phyloP scores from a whole-genome alignment of 2,329 filamentous ascomycete genomes.

The Emydomyces testavorans region DNA sequence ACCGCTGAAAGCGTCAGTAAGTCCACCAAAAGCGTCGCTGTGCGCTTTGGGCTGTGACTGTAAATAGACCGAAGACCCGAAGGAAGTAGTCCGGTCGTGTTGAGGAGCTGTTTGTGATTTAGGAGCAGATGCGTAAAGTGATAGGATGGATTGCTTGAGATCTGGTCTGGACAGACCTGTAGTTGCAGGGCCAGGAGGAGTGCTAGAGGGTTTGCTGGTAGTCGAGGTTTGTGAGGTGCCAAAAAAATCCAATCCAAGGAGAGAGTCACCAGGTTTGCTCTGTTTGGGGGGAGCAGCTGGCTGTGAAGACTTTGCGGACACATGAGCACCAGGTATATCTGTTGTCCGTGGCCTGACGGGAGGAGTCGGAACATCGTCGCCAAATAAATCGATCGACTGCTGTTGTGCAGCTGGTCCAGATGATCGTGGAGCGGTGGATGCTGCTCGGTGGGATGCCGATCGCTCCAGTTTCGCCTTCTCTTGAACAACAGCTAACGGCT shows the following conservation, averaged over 20 bases:
- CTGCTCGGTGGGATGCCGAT: conserved; percentile 44
- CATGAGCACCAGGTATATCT: conserved; percentile 31
- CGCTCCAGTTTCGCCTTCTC: conserved; percentile 58
- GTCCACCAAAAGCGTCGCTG: conserved; percentile 47
- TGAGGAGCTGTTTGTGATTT: conserved; percentile 44
- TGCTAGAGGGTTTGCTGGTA: conserved; percentile 67
- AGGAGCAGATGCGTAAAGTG: conserved; percentile 75
- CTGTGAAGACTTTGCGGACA: conserved; percentile 24
- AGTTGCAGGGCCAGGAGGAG: conserved; percentile 49
- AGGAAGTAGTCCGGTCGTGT: conserved; percentile 51
- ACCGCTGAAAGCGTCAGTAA: conserved; percentile 71
- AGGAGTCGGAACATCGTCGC: conserved; percentile 51
- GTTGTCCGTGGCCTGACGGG: conserved; percentile 60
- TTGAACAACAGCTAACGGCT: conserved; percentile 57
- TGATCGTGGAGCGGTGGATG: conserved; percentile 36
- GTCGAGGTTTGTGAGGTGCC: conserved; percentile 58
- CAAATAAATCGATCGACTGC: conserved; percentile 68
- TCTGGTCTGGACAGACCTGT: conserved; percentile 66
- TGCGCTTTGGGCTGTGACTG: conserved; percentile 28
- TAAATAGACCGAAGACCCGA: conserved; percentile 55
- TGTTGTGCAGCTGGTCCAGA: conserved; percentile 5
- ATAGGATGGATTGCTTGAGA: conserved; percentile 93
- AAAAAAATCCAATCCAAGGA: conserved; percentile 87
- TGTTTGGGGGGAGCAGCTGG: conserved; percentile 46
- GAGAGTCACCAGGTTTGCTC: conserved; percentile 68